Evolutionary conservation across 495 filamentous ascomycete genomes (phyloP), one percentile per base, ranked within the genome.

Genomic region (Daldinia vernicosa): DNA sequence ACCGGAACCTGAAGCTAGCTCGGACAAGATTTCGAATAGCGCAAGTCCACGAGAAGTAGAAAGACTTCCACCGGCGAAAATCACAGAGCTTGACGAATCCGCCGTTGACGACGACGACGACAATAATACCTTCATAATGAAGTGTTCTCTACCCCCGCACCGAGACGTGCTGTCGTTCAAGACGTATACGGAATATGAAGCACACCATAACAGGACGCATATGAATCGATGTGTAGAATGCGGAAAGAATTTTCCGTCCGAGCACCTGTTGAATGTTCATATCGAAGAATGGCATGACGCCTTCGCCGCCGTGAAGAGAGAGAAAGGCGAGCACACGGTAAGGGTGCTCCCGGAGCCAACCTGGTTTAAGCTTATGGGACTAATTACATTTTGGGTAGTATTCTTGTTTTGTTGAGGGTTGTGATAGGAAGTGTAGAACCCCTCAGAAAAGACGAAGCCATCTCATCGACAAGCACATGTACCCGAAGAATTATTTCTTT

Each of bases 221-320:
- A 88, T 87, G 40, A 94, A 99, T 78, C 88, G 95, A 24, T 99
- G 95, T 71, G 80, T 86, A 4, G 90, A 93, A 67, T 98, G 92
- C 77, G 82, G 85, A 55, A 93, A 87, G 81, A 95, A 93, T 71
- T 92, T 94, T 66, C 91, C 90, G 2, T 90, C 89, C 0, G 82
- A 85, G 39, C 83, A 86, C 74, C 90, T 95, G 57, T 81, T 99
- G 62, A 83, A 86, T 69, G 75, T 99, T 2, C 95, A 99, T 79
- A 97, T 98, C 67, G 88, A 91, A 68, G 95, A 99, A 79, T 93
- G 91, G 66, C 95, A 99, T 81, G 94, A 99, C 81, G 84, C 92
- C 1, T 83, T 98, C 51, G 84, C 82, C 39, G 89, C 86, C 37
- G 86, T 91, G n/a, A 86, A 82, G 64, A 85, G 87, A 69, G 93